Conservation (phyloP, 1,139 yeast species). For the Kazachstania sp. region DNA sequence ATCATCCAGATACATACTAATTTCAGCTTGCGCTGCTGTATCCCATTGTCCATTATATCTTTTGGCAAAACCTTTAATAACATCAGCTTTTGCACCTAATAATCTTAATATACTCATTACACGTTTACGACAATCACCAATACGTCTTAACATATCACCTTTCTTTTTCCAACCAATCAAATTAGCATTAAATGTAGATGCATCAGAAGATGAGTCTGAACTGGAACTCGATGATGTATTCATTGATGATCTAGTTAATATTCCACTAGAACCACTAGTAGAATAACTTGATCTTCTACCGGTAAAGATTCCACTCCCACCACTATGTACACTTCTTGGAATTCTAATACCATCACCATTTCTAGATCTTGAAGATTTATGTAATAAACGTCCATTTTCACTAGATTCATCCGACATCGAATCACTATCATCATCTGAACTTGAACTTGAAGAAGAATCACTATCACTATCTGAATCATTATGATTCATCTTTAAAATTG, state of each 20-base stretch:
- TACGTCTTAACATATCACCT: conserved; percentile 89
- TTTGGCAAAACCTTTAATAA: conserved; percentile 87
- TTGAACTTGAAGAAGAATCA: conserved; percentile 31
- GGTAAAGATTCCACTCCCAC: background rate
- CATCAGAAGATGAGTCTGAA: conserved; percentile 12
- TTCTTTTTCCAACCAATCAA: conserved; percentile 79
- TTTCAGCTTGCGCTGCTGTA: conserved; percentile 62
- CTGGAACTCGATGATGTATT: conserved; percentile 1
- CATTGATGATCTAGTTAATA: conserved; percentile 29
- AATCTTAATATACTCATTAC: conserved; percentile 85
- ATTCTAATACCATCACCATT: background rate
- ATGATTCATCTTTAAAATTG: conserved; percentile 78
- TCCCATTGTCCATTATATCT: conserved; percentile 81
- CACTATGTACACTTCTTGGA: conserved; percentile 11
- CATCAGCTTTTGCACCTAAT: conserved; percentile 90
- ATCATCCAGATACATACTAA: conserved; percentile 87
- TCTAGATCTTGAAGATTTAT: background rate
- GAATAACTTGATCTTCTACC: conserved; percentile 2
- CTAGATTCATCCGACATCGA: conserved; percentile 30
- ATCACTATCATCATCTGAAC: conserved; percentile 15
- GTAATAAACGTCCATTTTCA: conserved; percentile 2
- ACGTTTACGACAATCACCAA: conserved; percentile 89
- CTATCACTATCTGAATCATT: conserved; percentile 43
- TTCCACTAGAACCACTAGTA: conserved; percentile 9
- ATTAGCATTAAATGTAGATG: conserved; percentile 35